These are phyloP conservation scores for Fraxinus albicans DNA, from an alignment of 305 asterid species.

Conservation along the genomic window DNA sequence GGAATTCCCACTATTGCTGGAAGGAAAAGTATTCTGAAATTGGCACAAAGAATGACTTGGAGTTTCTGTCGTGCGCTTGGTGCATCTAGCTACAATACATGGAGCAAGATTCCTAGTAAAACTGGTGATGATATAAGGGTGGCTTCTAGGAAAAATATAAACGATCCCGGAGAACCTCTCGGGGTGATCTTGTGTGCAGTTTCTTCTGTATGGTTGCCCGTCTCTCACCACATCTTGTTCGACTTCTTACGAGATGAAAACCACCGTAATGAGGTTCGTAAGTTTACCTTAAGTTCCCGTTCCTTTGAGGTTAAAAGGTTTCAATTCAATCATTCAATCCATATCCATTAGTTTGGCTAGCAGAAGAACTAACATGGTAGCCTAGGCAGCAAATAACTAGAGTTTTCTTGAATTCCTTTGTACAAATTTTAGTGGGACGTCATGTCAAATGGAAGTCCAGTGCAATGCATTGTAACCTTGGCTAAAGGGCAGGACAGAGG, in stretches of 20 bases:
- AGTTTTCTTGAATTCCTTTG: not conserved
- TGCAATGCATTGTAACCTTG: conserved; percentile 56
- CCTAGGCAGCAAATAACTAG: not conserved
- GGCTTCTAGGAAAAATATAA: conserved; percentile 61
- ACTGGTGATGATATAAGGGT: conserved; percentile 71
- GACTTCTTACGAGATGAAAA: conserved; percentile 76
- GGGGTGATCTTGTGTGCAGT: conserved; percentile 71
- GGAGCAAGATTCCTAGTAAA: conserved; percentile 65
- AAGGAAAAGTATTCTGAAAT: conserved; percentile 65
- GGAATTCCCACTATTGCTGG: conserved; percentile 83
- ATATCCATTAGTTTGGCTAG: not conserved
- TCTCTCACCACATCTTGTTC: conserved; percentile 57
- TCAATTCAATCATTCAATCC: not conserved
- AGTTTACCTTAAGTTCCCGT: not conserved
- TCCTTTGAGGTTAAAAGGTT: not conserved
- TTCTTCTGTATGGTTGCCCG: conserved; percentile 73
- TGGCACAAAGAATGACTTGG: conserved; percentile 79
- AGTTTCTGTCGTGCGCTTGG: conserved; percentile 67
- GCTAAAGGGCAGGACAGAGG: conserved; percentile 83
- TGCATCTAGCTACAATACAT: conserved; percentile 67
- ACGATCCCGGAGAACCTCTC: conserved; percentile 70
- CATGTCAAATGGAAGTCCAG: conserved; percentile 56
- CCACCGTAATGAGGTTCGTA: conserved; percentile 64
- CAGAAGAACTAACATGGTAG: not conserved
- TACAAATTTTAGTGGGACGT: conserved; percentile 68